phyloP scores from a whole-genome alignment of 192 early-diverging fungal genomes.

The Funneliformis geosporum region DNA sequence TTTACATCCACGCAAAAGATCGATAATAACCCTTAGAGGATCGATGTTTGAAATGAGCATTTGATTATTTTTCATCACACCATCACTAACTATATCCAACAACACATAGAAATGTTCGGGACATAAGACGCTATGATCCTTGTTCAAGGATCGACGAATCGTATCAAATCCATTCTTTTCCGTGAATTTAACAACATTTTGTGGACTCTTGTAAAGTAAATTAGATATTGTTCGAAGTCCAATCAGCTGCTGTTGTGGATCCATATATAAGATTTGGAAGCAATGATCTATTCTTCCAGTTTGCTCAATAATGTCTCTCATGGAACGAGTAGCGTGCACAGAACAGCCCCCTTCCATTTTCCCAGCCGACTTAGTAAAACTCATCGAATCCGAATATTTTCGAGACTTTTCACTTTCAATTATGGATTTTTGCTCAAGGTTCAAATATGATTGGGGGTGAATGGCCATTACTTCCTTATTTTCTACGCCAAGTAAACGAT shows the following conservation, averaged over 20 bases:
- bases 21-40: conserved; percentile 39
- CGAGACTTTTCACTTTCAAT: conserved; percentile 7
- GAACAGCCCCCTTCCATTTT: conserved; percentile 40
- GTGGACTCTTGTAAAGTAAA: conserved; percentile 44
- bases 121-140: conserved; percentile 34
- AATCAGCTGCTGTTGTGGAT: conserved; percentile 40
- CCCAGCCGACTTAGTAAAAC: conserved; percentile 28
- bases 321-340: conserved; percentile 41
- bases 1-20: conserved; percentile 31
- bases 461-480: conserved; percentile 35
- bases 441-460: conserved; percentile 11
- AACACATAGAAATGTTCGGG: conserved; percentile 43
- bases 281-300: conserved; percentile 41
- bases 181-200: conserved; percentile 43
- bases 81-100: conserved; percentile 45
- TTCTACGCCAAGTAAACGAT: conserved; percentile 39
- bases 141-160: conserved; percentile 36
- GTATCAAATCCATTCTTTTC: conserved; percentile 42
- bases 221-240: conserved; percentile 46
- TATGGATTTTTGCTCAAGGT: neutral
- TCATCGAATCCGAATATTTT: conserved; percentile 6
- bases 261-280: conserved; percentile 44
- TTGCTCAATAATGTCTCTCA: conserved; percentile 41
- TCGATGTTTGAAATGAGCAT: conserved; percentile 41
- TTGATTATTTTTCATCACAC: conserved; percentile 45